These are phyloP conservation scores for Bjerkandera adusta DNA, from an alignment of 1,284 basidiomycete genomes.

Conservation along the genomic window DNA sequence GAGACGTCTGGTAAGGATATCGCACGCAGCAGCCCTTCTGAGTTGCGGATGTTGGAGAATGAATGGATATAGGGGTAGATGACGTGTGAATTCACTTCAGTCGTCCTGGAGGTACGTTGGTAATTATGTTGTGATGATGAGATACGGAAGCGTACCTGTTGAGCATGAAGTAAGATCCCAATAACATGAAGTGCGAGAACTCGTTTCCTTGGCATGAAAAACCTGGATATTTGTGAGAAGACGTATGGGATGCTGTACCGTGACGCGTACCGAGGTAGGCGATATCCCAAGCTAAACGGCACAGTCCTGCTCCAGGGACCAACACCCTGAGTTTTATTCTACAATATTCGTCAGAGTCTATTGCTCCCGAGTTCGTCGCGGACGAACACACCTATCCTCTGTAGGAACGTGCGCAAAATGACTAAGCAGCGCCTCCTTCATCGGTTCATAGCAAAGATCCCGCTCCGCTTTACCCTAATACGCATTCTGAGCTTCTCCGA, in stretches of 20 bases:
- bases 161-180: constrained; percentile 80
- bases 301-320: constrained; percentile 87
- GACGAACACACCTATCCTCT: constrained; percentile 45
- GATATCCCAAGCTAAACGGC: constrained; percentile 83
- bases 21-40: constrained; percentile 59
- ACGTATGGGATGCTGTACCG: constrained; percentile 15
- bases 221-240: constrained; percentile 42
- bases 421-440: constrained; percentile 71
- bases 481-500: no score
- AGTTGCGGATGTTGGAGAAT: constrained; percentile 77
- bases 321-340: constrained; percentile 69
- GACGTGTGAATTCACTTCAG: constrained; percentile 61
- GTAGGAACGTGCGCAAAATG: constrained; percentile 53
- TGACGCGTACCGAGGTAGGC: constrained; percentile 79
- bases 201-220: constrained; percentile 91
- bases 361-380: background rate
- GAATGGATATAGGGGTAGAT: constrained; percentile 90
- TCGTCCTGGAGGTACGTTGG: constrained; percentile 48
- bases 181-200: constrained; percentile 92
- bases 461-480: constrained; percentile 73
- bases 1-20: constrained; percentile 82
- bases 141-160: constrained; percentile 22
- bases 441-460: constrained; percentile 75
- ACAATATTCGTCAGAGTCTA: constrained; percentile 7
- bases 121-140: constrained; percentile 16